A percentile compares a stretch with the other conserved stretches of the same genome.
Conservation (phyloP, 306 rosid genomes). For the Rosa persica region DNA sequence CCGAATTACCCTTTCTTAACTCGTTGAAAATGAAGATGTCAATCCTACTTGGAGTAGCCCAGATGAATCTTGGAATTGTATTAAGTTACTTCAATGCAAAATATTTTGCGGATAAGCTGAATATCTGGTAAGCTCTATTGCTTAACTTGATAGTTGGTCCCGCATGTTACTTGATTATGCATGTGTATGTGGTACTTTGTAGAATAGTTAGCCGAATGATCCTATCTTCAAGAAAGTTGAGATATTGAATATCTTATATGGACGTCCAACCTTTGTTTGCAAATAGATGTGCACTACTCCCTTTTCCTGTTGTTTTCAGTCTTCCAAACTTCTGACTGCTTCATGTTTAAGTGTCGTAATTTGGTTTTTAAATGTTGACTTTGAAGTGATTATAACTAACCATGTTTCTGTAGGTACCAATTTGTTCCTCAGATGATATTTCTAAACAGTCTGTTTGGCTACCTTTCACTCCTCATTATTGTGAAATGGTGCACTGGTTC, state of each 20-base stretch:
- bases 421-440: slow-evolving; percentile 80
- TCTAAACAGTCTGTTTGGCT: slow-evolving; percentile 81
- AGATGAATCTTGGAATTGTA: slow-evolving; percentile 42
- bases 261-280: not conserved
- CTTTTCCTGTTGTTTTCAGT: not conserved
- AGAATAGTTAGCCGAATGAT: not conserved
- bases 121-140: slow-evolving; percentile 49
- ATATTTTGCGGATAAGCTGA: slow-evolving; percentile 55
- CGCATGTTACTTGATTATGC: not conserved
- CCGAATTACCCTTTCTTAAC: slow-evolving; percentile 43
- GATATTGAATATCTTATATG: not conserved
- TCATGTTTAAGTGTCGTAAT: not conserved
- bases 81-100: slow-evolving; percentile 38
- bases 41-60: slow-evolving; percentile 41
- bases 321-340: not conserved
- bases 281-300: not conserved
- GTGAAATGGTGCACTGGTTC: slow-evolving; percentile 89
- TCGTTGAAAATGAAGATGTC: slow-evolving; percentile 50
- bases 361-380: not conserved
- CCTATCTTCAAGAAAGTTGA: not conserved
- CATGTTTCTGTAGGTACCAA: slow-evolving; percentile 62
- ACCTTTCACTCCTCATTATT: slow-evolving; percentile 75
- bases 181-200: not conserved
- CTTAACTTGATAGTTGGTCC: slow-evolving; percentile 15
- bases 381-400: not conserved